Evolutionary conservation across 1,284 basidiomycete genomes (phyloP), one percentile per base, ranked within the genome.

Genomic region (Ustilago loliicola): DNA sequence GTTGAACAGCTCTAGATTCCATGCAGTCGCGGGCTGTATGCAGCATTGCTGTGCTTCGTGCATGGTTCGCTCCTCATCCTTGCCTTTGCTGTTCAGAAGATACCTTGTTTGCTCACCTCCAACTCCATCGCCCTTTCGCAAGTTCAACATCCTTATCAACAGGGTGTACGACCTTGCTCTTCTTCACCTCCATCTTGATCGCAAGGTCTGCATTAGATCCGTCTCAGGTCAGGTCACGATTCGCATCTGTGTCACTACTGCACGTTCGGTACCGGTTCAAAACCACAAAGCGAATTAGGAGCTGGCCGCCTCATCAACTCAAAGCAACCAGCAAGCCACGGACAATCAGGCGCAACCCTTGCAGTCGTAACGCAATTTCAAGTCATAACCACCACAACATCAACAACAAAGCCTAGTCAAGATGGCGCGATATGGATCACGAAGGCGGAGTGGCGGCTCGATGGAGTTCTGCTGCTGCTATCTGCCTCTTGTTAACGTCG

Each of bases 401-500:
- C 42, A 45, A 21, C 42, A n/a, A 11, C 21, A 45, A 29, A 45
- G 29, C 10, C 23, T 21, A 19, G 11, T 4, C 57, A 73, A 15
- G 17, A 73, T 73, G 66, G 54, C 38, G n/a, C 57, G 66, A 40
- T 40, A 52, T 13, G 57, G 64, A 1, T 51, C 62, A 19, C 48
- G 64, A 38, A 55, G 52, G 13, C 51, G 66, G 30, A 57, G 50
- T 17, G 57, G 77, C 51, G 53, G 80, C 57, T 67, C 79, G 19
- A 63, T 80, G 61, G 79, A 80, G 48, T 85, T 85, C 62, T 84
- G 83, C 72, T 85, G 84, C 67, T 85, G 80, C 72, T 80, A 68
- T 13, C 60, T 84, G 3, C 85, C 85, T 10, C 79, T 86, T 23
- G 81, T 86, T 60, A 86, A 86, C 27, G 56, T 79, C 7, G 85